Base-by-base conservation (phyloP, 768 basidiomycete species). In the Collybia sordida region DNA sequence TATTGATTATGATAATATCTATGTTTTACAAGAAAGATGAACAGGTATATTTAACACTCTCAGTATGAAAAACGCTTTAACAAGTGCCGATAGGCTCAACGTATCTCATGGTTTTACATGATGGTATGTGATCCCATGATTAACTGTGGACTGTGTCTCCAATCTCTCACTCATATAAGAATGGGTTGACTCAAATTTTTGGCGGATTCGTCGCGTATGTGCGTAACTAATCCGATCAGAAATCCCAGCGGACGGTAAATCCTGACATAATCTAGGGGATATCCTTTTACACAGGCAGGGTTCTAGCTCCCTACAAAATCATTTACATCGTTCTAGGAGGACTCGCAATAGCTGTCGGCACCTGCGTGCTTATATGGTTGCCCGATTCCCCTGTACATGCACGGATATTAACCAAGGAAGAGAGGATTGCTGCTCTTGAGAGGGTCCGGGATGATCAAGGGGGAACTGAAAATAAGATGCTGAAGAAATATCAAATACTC, bases 1-100 rank as follows among this genome's bases (percentile, higher is more conserved):
- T 75, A 55, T 67, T 86, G 27, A 80, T 86, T 62, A 65, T 85
- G 45, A 74, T 85, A 34, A 74, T 85, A 36, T 78, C 81, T 8
- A 82, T 84, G 78, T 86, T 85, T 59, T 86, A 85, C 66, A 82
- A 80, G 70, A 85, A 85, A 64, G 69, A 82, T 44, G 84, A 85
- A 56, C 83, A 86, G 70, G 78, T 73, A 38, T 14, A 11, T 3
- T 9, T 21, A 23, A 39, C 25, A 56, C 6, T 15, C 6, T 19
- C 4, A 17, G 6, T 37, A 9, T 7, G 17, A 8, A 38, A 18
- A 6, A 11, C 17, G 18, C 23, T 49, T n/a, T 3, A 3, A 15
- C 24, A 18, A 35, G 12, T 14, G 24, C 19, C 39, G 19, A 23
- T 18, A 83, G 77, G 82, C 80, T 0, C 73, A 68, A 15, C 73